These are phyloP conservation scores for Endogone sp. DNA, from an alignment of 192 early-diverging fungal species.

Conservation along the genomic window DNA sequence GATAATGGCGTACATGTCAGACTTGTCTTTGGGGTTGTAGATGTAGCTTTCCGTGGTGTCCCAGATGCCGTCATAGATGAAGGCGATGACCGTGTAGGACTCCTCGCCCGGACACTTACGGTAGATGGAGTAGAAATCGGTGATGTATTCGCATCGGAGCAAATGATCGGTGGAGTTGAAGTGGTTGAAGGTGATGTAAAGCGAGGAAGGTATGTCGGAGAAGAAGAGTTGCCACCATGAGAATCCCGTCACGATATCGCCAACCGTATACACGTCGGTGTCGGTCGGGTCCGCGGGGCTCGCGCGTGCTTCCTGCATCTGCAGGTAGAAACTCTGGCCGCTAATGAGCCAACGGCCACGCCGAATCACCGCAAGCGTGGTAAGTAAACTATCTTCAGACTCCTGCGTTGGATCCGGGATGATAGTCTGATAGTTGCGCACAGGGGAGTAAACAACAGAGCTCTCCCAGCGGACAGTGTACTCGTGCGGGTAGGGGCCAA, in stretches of 20 bases:
- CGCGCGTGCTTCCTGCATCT: background rate
- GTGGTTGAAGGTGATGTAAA: background rate
- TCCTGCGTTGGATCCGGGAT: background rate
- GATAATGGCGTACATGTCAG: background rate
- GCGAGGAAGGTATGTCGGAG: background rate
- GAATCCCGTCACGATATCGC: background rate
- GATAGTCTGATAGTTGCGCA: background rate
- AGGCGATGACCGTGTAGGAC: background rate
- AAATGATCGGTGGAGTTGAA: background rate
- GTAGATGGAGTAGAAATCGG: background rate
- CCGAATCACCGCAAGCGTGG: background rate
- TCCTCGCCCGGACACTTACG: background rate
- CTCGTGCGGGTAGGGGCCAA: background rate
- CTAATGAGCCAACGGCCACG: background rate
- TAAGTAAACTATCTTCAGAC: background rate
- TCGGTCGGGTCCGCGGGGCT: background rate
- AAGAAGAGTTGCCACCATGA: background rate
- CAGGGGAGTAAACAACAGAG: background rate
- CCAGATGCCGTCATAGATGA: background rate
- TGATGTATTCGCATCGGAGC: background rate
- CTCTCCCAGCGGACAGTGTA: background rate
- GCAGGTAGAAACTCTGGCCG: background rate
- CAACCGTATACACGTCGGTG: background rate
- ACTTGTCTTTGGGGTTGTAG: background rate
- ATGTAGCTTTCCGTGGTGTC: background rate